phyloP scores from a whole-genome alignment of 371 early-diverging fungal species.

The Rhizopus delemar region DNA sequence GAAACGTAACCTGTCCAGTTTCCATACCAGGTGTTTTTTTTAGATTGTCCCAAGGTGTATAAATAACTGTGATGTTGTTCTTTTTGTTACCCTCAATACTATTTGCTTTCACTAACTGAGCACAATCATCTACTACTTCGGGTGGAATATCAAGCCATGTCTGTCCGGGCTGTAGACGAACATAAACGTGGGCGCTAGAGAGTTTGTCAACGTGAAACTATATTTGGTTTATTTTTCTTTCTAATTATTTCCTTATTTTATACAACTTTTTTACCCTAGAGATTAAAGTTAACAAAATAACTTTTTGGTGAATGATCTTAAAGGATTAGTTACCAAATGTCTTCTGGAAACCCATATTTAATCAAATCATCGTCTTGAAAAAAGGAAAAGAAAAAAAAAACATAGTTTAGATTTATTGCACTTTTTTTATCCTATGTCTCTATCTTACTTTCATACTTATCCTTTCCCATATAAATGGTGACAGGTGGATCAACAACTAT shows the following conservation, averaged over 20 bases:
- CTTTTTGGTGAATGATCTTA: too few species aligned
- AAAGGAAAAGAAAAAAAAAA: background rate
- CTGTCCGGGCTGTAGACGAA: conserved; percentile 73
- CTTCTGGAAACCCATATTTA: conserved; percentile 90
- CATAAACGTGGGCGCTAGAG: conserved; percentile 95
- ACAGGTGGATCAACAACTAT: conserved; percentile 76
- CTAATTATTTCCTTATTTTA: background rate
- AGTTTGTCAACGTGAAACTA: conserved; percentile 97
- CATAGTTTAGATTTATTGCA: background rate
- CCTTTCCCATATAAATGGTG: conserved; percentile 94
- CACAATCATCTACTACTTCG: conserved; percentile 78
- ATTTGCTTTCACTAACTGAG: conserved; percentile 96
- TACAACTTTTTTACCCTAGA: conserved; percentile 9
- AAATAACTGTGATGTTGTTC: conserved; percentile 81
- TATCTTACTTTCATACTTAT: conserved; percentile 89
- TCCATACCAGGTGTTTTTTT: conserved; percentile 93
- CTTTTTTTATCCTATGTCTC: background rate
- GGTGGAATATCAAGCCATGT: conserved; percentile 82
- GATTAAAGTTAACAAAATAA: too few species aligned
- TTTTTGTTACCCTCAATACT: conserved; percentile 72
- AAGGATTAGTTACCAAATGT: conserved; percentile 72
- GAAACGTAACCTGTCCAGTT: conserved; percentile 93
- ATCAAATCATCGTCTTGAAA: conserved; percentile 89
- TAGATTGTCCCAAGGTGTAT: conserved; percentile 94
- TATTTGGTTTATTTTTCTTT: background rate